A percentile compares a stretch with the other conserved stretches of the same genome.
Evolutionary conservation across 257 asterid genomes (phyloP).

Genomic region (Solanum tacnaense): DNA sequence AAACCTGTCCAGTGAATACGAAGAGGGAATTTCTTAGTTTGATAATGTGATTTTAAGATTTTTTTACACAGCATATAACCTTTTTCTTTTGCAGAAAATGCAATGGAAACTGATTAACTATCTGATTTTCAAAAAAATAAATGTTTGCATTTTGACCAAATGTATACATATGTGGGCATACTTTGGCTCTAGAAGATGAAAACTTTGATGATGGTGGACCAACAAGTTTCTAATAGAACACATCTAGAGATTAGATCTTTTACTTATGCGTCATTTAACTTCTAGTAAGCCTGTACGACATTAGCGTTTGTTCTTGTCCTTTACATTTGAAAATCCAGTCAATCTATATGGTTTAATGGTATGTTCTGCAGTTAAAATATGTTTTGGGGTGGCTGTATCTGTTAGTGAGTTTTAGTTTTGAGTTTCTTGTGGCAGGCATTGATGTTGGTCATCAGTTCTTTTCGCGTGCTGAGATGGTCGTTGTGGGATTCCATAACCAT

Average conservation of each 20-base stretch:
- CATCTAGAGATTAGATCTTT: not conserved
- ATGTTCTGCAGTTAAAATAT: not conserved
- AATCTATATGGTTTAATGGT: not conserved
- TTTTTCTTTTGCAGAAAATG: not conserved
- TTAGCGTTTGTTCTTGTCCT: not conserved
- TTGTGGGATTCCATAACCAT: conserved; percentile 71
- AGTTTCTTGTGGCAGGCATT: conserved; percentile 43
- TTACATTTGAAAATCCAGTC: not conserved
- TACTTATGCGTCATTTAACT: not conserved
- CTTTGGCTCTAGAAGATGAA: not conserved
- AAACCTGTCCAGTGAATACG: not conserved
- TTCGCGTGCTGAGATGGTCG: conserved; percentile 90
- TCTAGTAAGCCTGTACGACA: not conserved
- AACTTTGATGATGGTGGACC: not conserved
- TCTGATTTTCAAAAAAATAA: not conserved
- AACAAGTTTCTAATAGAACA: not conserved
- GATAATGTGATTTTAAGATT: not conserved
- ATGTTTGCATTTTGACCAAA: not conserved
- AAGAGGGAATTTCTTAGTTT: not conserved
- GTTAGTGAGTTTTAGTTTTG: not conserved
- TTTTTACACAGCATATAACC: not conserved
- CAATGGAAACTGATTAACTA: not conserved
- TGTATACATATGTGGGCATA: not conserved
- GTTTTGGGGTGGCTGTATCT: not conserved
- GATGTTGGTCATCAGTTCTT: conserved; percentile 89